Base-by-base conservation (phyloP, 208 protist species). In the Trypanosoma grayi region DNA sequence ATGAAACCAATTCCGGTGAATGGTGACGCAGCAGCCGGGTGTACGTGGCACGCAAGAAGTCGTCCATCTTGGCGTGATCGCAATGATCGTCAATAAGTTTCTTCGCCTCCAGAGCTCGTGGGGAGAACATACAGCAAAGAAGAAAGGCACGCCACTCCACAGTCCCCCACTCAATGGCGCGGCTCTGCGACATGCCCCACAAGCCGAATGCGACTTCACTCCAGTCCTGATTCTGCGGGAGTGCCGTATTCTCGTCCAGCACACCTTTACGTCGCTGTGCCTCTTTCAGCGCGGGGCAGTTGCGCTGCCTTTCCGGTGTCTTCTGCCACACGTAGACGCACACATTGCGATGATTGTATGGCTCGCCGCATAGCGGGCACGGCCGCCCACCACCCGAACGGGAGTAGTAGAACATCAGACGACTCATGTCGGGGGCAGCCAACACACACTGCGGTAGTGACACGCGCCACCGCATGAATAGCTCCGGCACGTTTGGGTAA, bases 101-200 rank as follows among this genome's bases (percentile, higher is more conserved):
- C 52, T 77, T 79, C 10, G 86, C 85, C 60, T 84, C 79, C 54
- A 93, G 22, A 3, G 89, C 79, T 2, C 75, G 79, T 9, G 81
- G 63, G 10, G 83, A 77, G 63, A 90, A 92, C 41, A 95, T 79
- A 70, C 80, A 90, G 75, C 89, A 95, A 14, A 88, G 68, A 34
- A 95, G 55, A 59, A 93, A 95, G 54, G 70, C 81, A 25, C 89
- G 85, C 86, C 89, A 95, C 79, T 95, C 89, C 51, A 80, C 73
- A 51, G 80, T 56, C 7, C 82, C 83, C 86, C 89, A 95, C 65
- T 87, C 77, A 63, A 95, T 92, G 5, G 84, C 71, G 3, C 89
- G 80, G 4, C 62, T 74, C 31, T 66, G 68, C 3, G 85, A 90
- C 48, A 91, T 72, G 33, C 73, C 67, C 75, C 72, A 90, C 11